These are phyloP conservation scores for Botrytis tulipae DNA, from an alignment of 2,329 filamentous ascomycete species.

Conservation along the genomic window DNA sequence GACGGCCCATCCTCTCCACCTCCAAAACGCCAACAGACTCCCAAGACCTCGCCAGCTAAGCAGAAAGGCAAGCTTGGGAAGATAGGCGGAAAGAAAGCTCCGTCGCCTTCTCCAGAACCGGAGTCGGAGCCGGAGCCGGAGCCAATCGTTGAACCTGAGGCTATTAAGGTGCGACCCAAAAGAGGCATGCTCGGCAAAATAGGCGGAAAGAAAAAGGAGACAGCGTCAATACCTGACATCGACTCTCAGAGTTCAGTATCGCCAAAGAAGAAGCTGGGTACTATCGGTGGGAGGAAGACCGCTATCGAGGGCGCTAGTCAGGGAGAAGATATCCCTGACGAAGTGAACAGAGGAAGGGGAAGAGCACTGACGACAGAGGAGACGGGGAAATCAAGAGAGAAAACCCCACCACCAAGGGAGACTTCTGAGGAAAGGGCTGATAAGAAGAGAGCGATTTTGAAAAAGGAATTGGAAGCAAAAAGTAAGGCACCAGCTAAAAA, in stretches of 20 bases:
- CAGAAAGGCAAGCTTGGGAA: constrained; percentile 28
- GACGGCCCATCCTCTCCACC: constrained; percentile 10
- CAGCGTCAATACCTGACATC: constrained; percentile 19
- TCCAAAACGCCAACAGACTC: constrained; percentile 1
- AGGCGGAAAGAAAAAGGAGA: constrained; percentile 32
- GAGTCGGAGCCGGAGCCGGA: constrained; percentile 21
- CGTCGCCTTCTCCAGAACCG: constrained; percentile 13
- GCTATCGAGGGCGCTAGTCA: constrained; percentile 6
- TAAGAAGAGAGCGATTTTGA: constrained; percentile 34
- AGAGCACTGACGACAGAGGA: constrained; percentile 23
- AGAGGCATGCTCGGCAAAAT: constrained; percentile 33
- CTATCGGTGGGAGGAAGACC: constrained; percentile 24
- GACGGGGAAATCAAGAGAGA: constrained; percentile 9
- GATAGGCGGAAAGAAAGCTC: constrained; percentile 28
- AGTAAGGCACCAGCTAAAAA: constrained; percentile 37
- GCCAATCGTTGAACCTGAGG: constrained; percentile 4
- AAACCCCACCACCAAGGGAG: constrained; percentile 28
- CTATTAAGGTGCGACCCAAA: constrained; percentile 13
- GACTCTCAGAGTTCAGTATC: constrained; percentile 20
- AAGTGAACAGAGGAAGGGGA: constrained; percentile 24
- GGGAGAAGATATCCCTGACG: constrained; percentile 9
- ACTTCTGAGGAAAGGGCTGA: constrained; percentile 38
- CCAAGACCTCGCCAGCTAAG: constrained; percentile 5
- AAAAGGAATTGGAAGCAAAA: constrained; percentile 38
- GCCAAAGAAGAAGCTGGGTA: constrained; percentile 32